A percentile compares a stretch with the other conserved stretches of the same genome.
Conservation (phyloP, 495 filamentous ascomycete species). For the Lophium mytilinum region DNA sequence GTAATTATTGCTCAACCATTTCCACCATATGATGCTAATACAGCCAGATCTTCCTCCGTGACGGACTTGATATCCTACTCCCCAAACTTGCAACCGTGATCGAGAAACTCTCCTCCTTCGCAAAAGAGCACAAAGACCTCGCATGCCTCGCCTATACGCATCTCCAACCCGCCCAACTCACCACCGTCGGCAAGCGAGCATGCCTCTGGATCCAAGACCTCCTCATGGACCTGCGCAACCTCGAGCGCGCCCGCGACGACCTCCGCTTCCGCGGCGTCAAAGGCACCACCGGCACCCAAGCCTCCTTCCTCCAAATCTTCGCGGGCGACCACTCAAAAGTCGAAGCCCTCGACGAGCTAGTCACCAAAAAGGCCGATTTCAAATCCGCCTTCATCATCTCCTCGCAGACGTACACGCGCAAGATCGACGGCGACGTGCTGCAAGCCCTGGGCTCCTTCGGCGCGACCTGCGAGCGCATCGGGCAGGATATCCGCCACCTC, state of each 20-base stretch:
- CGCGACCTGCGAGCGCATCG: constrained; percentile 69
- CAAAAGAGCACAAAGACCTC: constrained; percentile 62
- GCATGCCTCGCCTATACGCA: constrained; percentile 77
- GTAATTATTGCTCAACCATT: neutral
- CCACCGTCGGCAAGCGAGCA: constrained; percentile 76
- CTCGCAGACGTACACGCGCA: constrained; percentile 73
- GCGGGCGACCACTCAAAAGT: constrained; percentile 70
- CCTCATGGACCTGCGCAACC: constrained; percentile 74
- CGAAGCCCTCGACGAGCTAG: constrained; percentile 60
- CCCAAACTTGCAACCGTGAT: constrained; percentile 83
- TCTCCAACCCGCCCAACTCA: constrained; percentile 58
- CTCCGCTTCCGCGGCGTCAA: constrained; percentile 68
- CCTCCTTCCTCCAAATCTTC: constrained; percentile 79
- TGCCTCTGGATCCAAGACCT: constrained; percentile 84
- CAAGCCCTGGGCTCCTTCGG: constrained; percentile 79
- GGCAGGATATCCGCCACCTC: constrained; percentile 69
- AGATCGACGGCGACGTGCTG: constrained; percentile 73
- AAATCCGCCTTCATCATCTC: constrained; percentile 61
- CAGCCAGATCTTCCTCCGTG: constrained; percentile 58
- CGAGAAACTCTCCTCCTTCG: constrained; percentile 68
- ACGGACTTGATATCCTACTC: constrained; percentile 66
- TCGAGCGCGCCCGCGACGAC: constrained; percentile 64
- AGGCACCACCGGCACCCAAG: constrained; percentile 62
- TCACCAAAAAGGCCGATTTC: constrained; percentile 84
- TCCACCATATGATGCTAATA: constrained; percentile 3